phyloP scores from a whole-genome alignment of 257 asterid species.

The Solanum ossicruentum region DNA sequence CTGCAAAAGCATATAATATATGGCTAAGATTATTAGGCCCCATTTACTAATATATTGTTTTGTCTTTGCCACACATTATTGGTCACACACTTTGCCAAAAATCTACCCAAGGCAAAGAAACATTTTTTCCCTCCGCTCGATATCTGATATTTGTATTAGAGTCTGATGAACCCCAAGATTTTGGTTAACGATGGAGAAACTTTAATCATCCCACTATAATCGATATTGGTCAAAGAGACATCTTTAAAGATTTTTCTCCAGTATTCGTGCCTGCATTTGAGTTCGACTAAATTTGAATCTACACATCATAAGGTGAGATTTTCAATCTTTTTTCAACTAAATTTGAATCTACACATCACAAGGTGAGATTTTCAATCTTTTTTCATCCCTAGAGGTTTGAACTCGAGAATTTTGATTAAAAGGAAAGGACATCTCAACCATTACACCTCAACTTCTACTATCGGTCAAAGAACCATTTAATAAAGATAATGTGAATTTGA shows the following conservation, averaged over 20 bases:
- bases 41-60: background rate
- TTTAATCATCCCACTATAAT: background rate
- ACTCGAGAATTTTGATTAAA: background rate
- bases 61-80: background rate
- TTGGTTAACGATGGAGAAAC: background rate
- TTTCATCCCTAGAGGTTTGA: background rate
- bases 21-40: background rate
- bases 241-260: background rate
- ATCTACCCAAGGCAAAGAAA: background rate
- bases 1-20: background rate
- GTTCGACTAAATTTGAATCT: background rate
- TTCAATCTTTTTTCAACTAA: background rate
- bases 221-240: background rate
- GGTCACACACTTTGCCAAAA: background rate
- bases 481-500: background rate
- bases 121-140: background rate
- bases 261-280: background rate
- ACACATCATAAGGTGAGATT: too few species aligned
- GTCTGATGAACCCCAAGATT: background rate
- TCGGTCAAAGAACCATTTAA: background rate
- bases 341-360: background rate
- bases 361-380: background rate
- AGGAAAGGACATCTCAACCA: rapidly evolving
- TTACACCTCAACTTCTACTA: background rate
- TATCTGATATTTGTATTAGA: background rate